Conservation (phyloP, 83 land plant species). For the Picea abies region DNA sequence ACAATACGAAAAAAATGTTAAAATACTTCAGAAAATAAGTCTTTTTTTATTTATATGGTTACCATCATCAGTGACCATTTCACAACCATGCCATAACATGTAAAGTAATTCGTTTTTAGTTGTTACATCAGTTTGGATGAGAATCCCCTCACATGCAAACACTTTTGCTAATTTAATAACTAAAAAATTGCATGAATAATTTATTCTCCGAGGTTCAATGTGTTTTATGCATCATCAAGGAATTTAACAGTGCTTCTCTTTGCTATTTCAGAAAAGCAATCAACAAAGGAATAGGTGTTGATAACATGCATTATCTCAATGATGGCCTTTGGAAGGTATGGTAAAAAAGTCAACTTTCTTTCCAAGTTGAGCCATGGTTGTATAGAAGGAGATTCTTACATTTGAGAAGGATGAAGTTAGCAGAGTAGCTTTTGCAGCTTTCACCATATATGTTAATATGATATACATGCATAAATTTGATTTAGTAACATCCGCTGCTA, state of each 20-base stretch:
- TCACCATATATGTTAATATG: background rate
- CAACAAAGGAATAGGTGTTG: constrained; percentile 98
- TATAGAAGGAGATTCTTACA: background rate
- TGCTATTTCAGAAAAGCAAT: constrained; percentile 64
- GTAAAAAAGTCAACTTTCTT: background rate
- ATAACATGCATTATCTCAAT: constrained; percentile 98
- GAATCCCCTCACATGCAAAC: background rate
- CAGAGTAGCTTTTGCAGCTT: background rate
- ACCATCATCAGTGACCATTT: background rate
- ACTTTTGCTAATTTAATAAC: background rate
- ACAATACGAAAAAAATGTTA: no score
- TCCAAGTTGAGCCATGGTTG: background rate
- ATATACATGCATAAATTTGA: background rate
- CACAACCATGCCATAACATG: background rate
- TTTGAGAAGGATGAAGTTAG: background rate
- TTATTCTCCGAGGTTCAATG: background rate
- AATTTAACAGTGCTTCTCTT: background rate
- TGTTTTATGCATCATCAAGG: background rate
- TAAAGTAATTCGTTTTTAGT: background rate
- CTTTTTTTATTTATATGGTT: background rate
- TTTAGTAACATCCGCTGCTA: background rate
- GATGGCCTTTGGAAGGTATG: constrained; percentile 99
- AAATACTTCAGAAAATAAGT: no score
- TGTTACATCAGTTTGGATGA: background rate
- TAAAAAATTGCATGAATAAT: background rate